Conservation (phyloP, 2,329 filamentous ascomycete species). For the Fusarium concolor region DNA sequence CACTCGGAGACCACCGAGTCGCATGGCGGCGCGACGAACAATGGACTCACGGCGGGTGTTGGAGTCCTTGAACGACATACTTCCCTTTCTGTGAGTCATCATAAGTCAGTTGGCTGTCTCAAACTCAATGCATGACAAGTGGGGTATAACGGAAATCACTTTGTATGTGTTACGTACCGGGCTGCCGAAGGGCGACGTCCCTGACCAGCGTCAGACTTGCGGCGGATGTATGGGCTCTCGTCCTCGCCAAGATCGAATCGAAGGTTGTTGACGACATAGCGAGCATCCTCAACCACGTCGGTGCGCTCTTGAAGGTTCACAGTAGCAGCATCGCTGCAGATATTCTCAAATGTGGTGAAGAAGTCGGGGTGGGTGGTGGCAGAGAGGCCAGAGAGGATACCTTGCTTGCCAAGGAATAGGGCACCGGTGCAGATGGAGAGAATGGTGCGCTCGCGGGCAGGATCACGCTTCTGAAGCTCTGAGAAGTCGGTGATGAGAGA, state of each 20-base stretch:
- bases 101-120: conserved; percentile 42
- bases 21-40: conserved; percentile 80
- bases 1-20: conserved; percentile 75
- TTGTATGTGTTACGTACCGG: conserved; percentile 59
- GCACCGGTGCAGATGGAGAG: conserved; percentile 84
- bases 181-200: conserved; percentile 68
- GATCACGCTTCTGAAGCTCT: conserved; percentile 83
- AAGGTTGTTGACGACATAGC: conserved; percentile 92
- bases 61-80: conserved; percentile 82
- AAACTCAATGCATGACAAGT: conserved; percentile 41
- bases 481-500: conserved; percentile 80
- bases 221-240: conserved; percentile 85
- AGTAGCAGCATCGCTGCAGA: conserved; percentile 79
- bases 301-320: conserved; percentile 80
- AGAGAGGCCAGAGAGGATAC: conserved; percentile 80
- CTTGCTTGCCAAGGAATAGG: conserved; percentile 80
- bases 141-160: conserved; percentile 34
- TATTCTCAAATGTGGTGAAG: conserved; percentile 82
- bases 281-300: conserved; percentile 82
- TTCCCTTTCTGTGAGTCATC: conserved; percentile 73
- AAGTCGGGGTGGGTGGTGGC: conserved; percentile 86
- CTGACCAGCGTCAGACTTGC: conserved; percentile 72
- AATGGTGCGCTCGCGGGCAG: conserved; percentile 82
- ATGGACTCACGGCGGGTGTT: conserved; percentile 83
- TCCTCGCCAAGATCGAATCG: conserved; percentile 86